Base-by-base conservation (phyloP, 768 basidiomycete genomes). In the Hypholoma fasciculare region DNA sequence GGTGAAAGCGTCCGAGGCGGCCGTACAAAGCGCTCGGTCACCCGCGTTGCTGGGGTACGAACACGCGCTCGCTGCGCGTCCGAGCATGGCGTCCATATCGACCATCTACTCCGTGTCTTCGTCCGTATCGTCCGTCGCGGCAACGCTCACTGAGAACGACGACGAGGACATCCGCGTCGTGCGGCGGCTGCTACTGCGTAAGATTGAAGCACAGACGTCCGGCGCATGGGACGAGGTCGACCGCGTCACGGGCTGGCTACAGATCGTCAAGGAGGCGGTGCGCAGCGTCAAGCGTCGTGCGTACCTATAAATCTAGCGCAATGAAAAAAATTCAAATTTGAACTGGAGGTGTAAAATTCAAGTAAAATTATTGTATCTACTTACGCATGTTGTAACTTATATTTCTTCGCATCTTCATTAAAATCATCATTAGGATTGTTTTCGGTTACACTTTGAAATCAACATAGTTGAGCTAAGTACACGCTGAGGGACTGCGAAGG, bases 201-300 rank as follows among this genome's bases (percentile, higher is more conserved):
- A 89, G 72, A 81, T 91, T 54, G 83, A 86, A 39, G 79, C 83
- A 14, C 72, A 57, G 73, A 81, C 47, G 62, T 82, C 52, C 14
- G 83, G 82, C 6, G 83, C 85, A 2, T 80, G 82, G 63, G 85
- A 86, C 43, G 86, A 89, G 65, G 75, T 89, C 43, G 87, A 90
- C 58, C 82, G 79, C 61, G 78, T 78, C 36, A 75, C 74, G 19
- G 72, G 71, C 1, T 90, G 89, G 88, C 69, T 89, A 17, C 76
- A 79, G 48, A 82, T 89, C 51, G 81, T 90, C 58, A 85, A 82
- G 61, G 86, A 84, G 50, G 85, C 83, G 27, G 76, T 87, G 14
- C 77, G 80, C 42, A 82, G 86, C 51, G 78, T 85, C 47, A 82
- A 82, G 68, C 70, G 80, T 58, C 69, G 78, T 52, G 77, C 80